Evolutionary conservation across 2,329 filamentous ascomycete species (phyloP), one percentile per base, ranked within the genome.

Genomic region (Pyrenochaeta sp.): DNA sequence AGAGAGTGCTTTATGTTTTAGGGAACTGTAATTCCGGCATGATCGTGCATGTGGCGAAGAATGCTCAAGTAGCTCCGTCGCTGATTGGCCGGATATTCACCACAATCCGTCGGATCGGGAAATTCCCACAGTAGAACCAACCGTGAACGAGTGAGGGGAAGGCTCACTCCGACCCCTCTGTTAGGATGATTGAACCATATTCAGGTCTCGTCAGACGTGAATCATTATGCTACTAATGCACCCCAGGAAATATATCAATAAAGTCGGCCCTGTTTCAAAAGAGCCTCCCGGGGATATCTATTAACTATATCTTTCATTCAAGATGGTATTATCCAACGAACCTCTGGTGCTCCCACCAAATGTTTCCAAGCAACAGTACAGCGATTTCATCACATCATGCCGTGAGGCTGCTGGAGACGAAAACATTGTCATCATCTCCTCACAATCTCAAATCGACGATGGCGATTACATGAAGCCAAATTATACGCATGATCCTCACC

Each of bases 401-500:
- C 20, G 9, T 7, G 24, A 50, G 17, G 20, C 22, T 18, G 30
- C 35, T 7, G 37, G 32, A n/a, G 22, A 34, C 5, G 41, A 49
- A 1, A 45, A 57, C 27, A 27, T 57, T 28, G 29, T 21, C 3
- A 37, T 55, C n/a, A 44, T 58, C 10, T 15, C 27, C 3, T 47
- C 43, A 2, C 9, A 27, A 11, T 26, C 44, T 13, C 44, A 53
- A 15, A 46, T 56, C 20, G 31, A 42, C 14, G 47, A 56, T 27
- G 51, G 46, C 15, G 50, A 64, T 48, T 52, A 73, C 39, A 39
- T 48, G 27, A 43, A 54, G 13, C 47, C 36, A 27, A 41, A 32
- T 15, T 40, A 74, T 27, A 74, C 71, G 1, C 74, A 76, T 43
- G 73, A 76, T 48, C 65, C 71, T 5, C 73, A 71, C 41, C 69